Percentiles rank a stretch among this genome's conserved stretches.
Evolutionary conservation across 306 rosid genomes (phyloP).

Genomic region (Glycine latifolia): DNA sequence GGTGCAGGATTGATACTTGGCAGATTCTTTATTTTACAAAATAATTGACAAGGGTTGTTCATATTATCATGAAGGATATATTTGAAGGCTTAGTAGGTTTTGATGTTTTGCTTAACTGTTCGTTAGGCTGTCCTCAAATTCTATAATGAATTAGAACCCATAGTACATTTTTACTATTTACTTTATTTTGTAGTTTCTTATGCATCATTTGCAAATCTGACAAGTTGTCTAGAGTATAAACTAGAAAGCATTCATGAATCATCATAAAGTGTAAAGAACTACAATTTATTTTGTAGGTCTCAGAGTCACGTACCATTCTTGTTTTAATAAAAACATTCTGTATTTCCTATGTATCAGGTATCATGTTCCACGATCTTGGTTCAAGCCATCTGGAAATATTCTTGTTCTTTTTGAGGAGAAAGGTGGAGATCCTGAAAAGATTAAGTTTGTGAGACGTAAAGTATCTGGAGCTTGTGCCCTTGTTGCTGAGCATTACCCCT

Average conservation of each 20-base stretch:
- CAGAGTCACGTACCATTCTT: not conserved
- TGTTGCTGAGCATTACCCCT: constrained; percentile 74
- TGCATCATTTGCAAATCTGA: constrained; percentile 21
- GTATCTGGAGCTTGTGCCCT: constrained; percentile 61
- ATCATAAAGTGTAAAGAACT: not conserved
- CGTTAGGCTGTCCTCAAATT: not conserved
- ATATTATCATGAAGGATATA: not conserved
- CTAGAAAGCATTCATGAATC: not conserved
- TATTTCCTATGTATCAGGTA: constrained; percentile 65
- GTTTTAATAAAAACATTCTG: not conserved
- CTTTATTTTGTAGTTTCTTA: constrained; percentile 9
- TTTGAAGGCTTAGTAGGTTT: constrained; percentile 5
- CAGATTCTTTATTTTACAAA: constrained; percentile 15
- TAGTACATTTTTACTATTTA: not conserved
- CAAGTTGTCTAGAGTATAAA: constrained; percentile 1
- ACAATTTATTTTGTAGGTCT: constrained; percentile 13
- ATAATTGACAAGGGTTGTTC: not conserved
- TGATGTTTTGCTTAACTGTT: not conserved
- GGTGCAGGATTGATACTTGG: constrained; percentile 1
- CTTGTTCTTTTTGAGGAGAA: constrained; percentile 90
- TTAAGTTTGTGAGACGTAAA: constrained; percentile 65
- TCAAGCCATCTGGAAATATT: constrained; percentile 86
- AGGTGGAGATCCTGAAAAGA: constrained; percentile 83
- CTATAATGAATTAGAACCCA: constrained; percentile 17
- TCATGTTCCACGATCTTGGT: constrained; percentile 97